Base-by-base conservation (phyloP, 768 basidiomycete species). In the Tulasnella sp. region DNA sequence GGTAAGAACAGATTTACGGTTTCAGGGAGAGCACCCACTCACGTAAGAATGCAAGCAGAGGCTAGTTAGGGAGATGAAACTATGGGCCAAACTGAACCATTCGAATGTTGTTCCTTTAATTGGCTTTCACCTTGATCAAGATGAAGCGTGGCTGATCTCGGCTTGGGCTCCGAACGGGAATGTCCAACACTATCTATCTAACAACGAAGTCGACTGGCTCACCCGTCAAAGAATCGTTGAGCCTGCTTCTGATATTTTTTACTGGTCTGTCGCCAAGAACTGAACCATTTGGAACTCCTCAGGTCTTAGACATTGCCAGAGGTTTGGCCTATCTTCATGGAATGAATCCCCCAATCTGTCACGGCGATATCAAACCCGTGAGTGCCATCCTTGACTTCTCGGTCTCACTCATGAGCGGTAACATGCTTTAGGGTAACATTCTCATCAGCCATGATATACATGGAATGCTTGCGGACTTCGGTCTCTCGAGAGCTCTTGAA, bases 311-410 rank as follows among this genome's bases (percentile, higher is more conserved):
- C 14, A 48, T 75, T 31, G 77, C 78, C 12, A 48, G 52, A 8
- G 81, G 80, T 1, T 73, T 82, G 6, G 39, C n/a, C 7, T 81
- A 82, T 75, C 40, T 82, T 10, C 81, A 82, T 52, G 78, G 40
- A 21, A 76, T 62, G 24, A 27, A 21, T 46, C 80, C 80, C 44
- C 73, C 81, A 38, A 52, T 82, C 2, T 77, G 80, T 8, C 80
- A 82, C 62, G 81, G 81, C 16, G 81, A 82, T 52, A 62, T 82
- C 34, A 80, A 80, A 79, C 76, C 74, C 4, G 81, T 82, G 38
- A 40, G 81, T 42, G 31, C 34, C 36, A 10, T 27, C 10, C 3
- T 56, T 46, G 2, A 3, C 12, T 18, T 44, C 42, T 16, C 10
- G 14, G 42, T 16, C 16, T 44, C 42, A 44, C 39, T 36, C 16